These are phyloP conservation scores for Fraxinus sp. DNA, from an alignment of 305 asterid genomes.

Conservation along the genomic window DNA sequence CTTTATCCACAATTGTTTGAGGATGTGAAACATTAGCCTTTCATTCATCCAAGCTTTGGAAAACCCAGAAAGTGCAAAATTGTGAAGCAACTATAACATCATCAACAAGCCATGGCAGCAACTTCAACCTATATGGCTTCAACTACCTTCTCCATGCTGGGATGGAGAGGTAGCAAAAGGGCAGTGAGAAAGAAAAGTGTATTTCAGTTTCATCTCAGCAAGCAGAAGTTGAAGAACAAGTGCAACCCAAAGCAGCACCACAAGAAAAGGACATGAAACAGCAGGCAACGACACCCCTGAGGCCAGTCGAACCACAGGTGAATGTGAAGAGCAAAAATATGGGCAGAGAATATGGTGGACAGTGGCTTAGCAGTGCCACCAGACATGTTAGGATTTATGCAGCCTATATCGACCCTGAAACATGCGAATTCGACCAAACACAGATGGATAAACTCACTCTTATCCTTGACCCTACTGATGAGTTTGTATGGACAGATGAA, in stretches of 20 bases:
- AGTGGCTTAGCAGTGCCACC: constrained; percentile 83
- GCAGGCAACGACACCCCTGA: constrained; percentile 33
- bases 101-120: neutral
- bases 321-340: constrained; percentile 76
- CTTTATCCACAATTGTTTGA: constrained; percentile 33
- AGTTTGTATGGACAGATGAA: constrained; percentile 77
- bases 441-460: constrained; percentile 88
- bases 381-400: constrained; percentile 79
- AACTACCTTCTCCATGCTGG: constrained; percentile 53
- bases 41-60: constrained; percentile 17
- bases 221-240: constrained; percentile 47
- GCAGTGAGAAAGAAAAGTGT: constrained; percentile 25
- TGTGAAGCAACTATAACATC: neutral
- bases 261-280: constrained; percentile 17
- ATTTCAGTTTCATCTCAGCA: constrained; percentile 55
- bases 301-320: constrained; percentile 62
- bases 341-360: constrained; percentile 69
- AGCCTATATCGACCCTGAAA: constrained; percentile 79
- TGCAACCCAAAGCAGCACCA: constrained; percentile 28
- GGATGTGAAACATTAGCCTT: constrained; percentile 27
- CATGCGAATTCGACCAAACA: constrained; percentile 74
- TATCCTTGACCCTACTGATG: constrained; percentile 84
- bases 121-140: constrained; percentile 25
- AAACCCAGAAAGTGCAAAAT: neutral
- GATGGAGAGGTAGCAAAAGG: constrained; percentile 37